A percentile compares a stretch with the other conserved stretches of the same genome.
Evolutionary conservation across 768 basidiomycete genomes (phyloP).

Genomic region (Serendipita sp.): DNA sequence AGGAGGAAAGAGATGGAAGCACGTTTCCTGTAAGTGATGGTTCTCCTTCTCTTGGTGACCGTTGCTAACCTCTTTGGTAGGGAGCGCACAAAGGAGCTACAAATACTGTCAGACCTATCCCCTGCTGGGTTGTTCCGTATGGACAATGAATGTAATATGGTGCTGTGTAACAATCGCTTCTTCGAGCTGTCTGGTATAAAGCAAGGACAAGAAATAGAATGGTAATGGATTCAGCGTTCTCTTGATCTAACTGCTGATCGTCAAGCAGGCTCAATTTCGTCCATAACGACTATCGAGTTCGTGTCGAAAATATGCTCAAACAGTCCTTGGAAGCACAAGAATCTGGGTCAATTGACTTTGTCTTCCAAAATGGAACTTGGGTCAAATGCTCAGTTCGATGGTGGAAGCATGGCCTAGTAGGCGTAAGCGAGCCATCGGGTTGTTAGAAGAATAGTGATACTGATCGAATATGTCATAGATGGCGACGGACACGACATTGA

Average conservation of each 20-base stretch:
- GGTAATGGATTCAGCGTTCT: neutral
- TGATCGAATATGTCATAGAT: neutral
- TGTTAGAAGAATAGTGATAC: neutral
- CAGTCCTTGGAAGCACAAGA: neutral
- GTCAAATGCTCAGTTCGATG: neutral
- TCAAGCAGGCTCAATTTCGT: neutral
- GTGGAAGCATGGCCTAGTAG: neutral
- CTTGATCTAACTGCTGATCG: no score
- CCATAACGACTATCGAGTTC: neutral
- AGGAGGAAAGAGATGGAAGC: constrained; percentile 15
- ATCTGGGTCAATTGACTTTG: neutral
- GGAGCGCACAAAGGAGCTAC: constrained; percentile 18
- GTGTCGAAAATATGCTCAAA: neutral
- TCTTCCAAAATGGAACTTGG: constrained; percentile 1
- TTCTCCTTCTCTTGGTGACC: neutral
- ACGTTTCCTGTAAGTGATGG: neutral
- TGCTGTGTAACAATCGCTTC: constrained; percentile 1
- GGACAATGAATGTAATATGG: constrained; percentile 3
- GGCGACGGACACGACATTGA: neutral
- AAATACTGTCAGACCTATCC: constrained; percentile 19
- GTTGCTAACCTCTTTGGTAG: constrained; percentile 16
- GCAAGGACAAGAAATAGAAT: neutral
- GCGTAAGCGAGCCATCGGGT: neutral
- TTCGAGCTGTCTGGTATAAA: constrained; percentile 3
- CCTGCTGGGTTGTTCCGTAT: constrained; percentile 14